Evolutionary conservation across 2,329 filamentous ascomycete species (phyloP), one percentile per base, ranked within the genome.

Genomic region (Hypoxylon sp.): DNA sequence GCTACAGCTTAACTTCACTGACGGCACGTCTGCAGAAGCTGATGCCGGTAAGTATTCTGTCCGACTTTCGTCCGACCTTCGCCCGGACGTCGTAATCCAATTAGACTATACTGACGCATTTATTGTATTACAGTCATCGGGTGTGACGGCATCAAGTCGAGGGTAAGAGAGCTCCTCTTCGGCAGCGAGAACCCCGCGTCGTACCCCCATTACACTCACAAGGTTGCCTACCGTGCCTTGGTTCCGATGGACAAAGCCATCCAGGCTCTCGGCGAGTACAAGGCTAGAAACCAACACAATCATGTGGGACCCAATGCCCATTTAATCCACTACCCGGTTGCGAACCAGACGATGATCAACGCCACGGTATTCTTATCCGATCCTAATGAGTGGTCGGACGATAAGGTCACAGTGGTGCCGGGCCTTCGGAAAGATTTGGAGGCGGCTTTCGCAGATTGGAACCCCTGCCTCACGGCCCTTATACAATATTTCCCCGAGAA

Each of bases 201-300:
- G 0, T 74, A 79, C 15, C 82, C 86, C 0, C 76, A 79, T 1
- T 88, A 85, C 70, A 84, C 82, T 0, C 82, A 83, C 53, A 87
- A 87, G 70, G 85, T 85, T 65, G 85, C 82, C 0, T 87, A 86
- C 69, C 80, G 85, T 2, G 84, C 82, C 0, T 67, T 87, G 24
- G 78, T 87, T 2, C 83, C 84, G 0, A 86, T 87, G 82, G 76
- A 79, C 2, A 77, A 82, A 56, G 83, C 84, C 0, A 74, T 80
- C 1, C 75, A 79, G 56, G 77, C 82, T 2, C 67, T 87, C n/a
- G 85, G 84, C 2, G 78, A 84, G 32, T 70, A 68, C 44, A 75
- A 71, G 32, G 71, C 73, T 6, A 62, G 29, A n/a, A 74, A 72
- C 50, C 69, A 70, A 42, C 65, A 69, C 62, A 73, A 57, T 29